phyloP scores from a whole-genome alignment of 306 rosid species.

The Fragaria ananassa region DNA sequence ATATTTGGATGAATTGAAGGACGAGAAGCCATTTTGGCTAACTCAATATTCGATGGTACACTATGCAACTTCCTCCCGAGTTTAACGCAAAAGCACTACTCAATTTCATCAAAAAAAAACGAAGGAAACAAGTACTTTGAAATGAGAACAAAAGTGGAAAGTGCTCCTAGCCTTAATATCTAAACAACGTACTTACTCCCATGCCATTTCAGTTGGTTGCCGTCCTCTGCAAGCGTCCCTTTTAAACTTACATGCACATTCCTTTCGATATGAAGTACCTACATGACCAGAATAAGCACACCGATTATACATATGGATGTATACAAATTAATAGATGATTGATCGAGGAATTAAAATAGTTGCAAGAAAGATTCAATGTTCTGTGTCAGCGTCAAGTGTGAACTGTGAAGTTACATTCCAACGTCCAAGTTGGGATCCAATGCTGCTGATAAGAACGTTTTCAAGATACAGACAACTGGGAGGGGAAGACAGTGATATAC shows the following conservation, averaged over 20 bases:
- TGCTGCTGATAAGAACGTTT: constrained; percentile 1
- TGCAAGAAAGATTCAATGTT: not conserved
- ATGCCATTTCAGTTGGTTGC: not conserved
- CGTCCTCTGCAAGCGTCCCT: not conserved
- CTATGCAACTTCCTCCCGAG: not conserved
- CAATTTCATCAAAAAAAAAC: too few relatives aligned
- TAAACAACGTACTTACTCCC: too few relatives aligned
- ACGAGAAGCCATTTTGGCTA: not conserved
- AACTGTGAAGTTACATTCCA: not conserved
- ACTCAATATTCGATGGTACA: not conserved
- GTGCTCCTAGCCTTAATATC: not conserved
- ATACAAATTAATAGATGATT: not conserved
- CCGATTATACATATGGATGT: not conserved
- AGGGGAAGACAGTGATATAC: constrained; percentile 3
- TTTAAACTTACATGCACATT: not conserved
- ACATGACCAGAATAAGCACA: not conserved
- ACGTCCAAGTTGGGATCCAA: not conserved
- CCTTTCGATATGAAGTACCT: not conserved
- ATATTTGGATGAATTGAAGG: not conserved
- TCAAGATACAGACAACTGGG: not conserved
- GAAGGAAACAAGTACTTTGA: not conserved
- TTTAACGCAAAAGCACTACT: not conserved
- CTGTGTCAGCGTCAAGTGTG: not conserved
- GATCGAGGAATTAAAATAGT: not conserved
- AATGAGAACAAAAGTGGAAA: not conserved